A percentile compares a stretch with the other conserved stretches of the same genome.
These are phyloP conservation scores for Gaertneriomyces semiglobifer DNA, from an alignment of 192 early-diverging fungal species.

Conservation along the genomic window DNA sequence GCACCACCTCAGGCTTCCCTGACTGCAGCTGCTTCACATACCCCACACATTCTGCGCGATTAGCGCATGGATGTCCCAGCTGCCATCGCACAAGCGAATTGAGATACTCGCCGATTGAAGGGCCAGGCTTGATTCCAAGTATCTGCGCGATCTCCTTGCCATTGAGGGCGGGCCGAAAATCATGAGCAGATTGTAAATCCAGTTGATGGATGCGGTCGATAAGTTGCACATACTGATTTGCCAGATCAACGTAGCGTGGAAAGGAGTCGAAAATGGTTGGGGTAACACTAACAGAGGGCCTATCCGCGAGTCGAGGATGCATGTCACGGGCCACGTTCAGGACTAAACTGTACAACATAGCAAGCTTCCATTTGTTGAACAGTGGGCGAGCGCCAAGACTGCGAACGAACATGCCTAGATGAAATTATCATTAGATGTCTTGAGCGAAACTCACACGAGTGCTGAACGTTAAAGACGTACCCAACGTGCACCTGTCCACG, in stretches of 20 bases:
- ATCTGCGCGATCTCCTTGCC: conserved; percentile 60
- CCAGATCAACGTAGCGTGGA: background rate
- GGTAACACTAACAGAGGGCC: background rate
- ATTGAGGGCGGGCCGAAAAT: conserved; percentile 19
- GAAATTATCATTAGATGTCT: background rate
- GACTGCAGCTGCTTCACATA: conserved; percentile 12
- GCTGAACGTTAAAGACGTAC: background rate
- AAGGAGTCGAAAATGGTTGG: background rate
- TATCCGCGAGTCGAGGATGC: conserved; percentile 17
- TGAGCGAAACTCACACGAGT: conserved; percentile 5
- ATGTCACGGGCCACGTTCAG: too few relatives aligned
- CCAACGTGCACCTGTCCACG: conserved; percentile 7
- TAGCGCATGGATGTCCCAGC: conserved; percentile 62
- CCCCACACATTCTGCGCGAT: conserved; percentile 41
- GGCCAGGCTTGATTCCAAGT: conserved; percentile 72
- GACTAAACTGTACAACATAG: conserved; percentile 27
- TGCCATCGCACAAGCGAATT: conserved; percentile 78
- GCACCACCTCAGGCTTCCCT: background rate
- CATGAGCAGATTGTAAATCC: conserved; percentile 16
- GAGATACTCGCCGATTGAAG: conserved; percentile 60
- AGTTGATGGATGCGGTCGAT: conserved; percentile 25
- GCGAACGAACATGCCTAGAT: conserved; percentile 34
- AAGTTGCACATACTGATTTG: conserved; percentile 7
- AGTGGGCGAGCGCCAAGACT: conserved; percentile 27
- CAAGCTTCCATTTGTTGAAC: conserved; percentile 34